A percentile compares a stretch with the other conserved stretches of the same genome.
Evolutionary conservation across 2,329 filamentous ascomycete genomes (phyloP).

Genomic region (Aspergillus puulaauensis): DNA sequence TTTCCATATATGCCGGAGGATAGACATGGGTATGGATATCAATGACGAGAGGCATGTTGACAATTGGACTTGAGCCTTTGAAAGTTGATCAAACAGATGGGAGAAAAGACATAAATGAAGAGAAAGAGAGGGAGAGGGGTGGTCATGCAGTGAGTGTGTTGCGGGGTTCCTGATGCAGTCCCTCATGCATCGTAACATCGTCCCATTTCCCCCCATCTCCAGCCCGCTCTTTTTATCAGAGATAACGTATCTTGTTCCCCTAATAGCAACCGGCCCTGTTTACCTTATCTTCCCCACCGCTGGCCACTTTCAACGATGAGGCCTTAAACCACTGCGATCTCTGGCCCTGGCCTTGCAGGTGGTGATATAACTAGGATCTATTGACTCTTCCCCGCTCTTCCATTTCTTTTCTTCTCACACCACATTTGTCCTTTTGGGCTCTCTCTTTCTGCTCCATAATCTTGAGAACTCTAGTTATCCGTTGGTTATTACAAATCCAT

Average conservation of each 20-base stretch:
- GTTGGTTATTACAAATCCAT: neutral
- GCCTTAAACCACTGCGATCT: neutral
- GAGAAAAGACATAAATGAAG: neutral
- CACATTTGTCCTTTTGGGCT: neutral
- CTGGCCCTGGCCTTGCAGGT: neutral
- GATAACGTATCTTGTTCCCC: neutral
- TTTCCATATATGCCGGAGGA: conserved; percentile 58
- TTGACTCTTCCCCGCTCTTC: neutral
- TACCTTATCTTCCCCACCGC: neutral
- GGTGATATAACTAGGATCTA: neutral
- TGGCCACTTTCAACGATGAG: neutral
- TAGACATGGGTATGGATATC: conserved; percentile 66
- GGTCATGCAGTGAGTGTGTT: neutral
- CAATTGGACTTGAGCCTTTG: conserved; percentile 7
- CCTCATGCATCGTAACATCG: neutral
- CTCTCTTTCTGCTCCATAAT: neutral
- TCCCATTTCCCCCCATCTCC: neutral
- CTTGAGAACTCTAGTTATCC: neutral
- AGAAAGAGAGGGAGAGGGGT: neutral
- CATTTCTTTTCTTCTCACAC: neutral
- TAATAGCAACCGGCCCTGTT: neutral
- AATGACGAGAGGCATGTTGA: conserved; percentile 46
- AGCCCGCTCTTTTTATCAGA: neutral
- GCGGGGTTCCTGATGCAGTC: neutral
- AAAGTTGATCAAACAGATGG: neutral